Conservation (phyloP, 495 filamentous ascomycete species). For the Diplogelasinospora grovesii region DNA sequence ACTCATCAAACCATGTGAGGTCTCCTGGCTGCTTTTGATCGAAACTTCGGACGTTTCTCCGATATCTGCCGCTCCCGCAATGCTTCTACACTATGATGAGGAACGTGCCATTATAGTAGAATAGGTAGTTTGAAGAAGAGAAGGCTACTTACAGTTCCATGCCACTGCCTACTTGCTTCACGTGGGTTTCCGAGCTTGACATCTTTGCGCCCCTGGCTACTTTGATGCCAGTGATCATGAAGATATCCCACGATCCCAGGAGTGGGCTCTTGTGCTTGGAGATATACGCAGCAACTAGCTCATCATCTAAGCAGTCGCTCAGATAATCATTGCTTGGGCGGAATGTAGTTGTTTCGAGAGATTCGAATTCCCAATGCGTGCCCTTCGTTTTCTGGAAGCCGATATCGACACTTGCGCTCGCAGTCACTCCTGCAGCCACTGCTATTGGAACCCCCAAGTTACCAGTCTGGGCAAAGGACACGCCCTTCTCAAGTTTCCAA, state of each 20-base stretch:
- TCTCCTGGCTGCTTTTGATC: neutral
- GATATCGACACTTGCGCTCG: neutral
- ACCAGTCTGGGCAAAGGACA: no score
- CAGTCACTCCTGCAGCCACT: no score
- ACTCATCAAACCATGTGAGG: neutral
- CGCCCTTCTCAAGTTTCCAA: no score
- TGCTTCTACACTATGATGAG: no score
- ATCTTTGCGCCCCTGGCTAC: neutral
- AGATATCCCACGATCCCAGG: neutral
- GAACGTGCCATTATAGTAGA: no score
- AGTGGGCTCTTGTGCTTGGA: no score
- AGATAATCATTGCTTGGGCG: neutral
- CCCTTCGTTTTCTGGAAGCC: neutral
- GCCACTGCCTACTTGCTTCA: no score
- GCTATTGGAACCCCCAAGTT: no score
- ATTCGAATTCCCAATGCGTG: neutral
- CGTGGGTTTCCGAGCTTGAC: neutral
- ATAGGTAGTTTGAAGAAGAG: no score
- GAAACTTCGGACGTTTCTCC: no score
- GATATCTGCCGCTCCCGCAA: no score
- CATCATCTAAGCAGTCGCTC: neutral
- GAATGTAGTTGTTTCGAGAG: neutral
- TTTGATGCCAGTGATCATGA: constrained; percentile 3
- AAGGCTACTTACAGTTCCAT: no score
- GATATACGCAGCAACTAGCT: neutral